Conservation (phyloP, 75 land plant genomes). For the Adiantum capillusveneris region DNA sequence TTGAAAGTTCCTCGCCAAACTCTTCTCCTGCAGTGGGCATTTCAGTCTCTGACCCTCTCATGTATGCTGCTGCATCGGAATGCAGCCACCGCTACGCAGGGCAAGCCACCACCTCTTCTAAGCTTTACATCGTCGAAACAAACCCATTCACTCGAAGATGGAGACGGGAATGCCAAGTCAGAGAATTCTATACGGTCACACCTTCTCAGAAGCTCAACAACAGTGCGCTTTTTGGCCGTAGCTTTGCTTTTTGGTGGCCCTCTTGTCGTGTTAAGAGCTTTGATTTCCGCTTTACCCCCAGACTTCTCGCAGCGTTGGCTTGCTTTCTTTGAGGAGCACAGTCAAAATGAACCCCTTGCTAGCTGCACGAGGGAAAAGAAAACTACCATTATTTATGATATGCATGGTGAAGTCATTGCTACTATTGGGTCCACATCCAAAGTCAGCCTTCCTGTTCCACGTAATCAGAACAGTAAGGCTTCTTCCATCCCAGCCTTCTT, state of each 20-base stretch:
- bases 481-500: slow-evolving; percentile 38
- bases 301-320: slow-evolving; percentile 35
- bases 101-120: too few species aligned
- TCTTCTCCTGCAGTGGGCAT: too few species aligned
- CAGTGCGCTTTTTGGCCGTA: slow-evolving; percentile 14
- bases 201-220: neutral
- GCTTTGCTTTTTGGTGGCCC: slow-evolving; percentile 30
- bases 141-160: too few species aligned
- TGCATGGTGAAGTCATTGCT: slow-evolving; percentile 40
- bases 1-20: too few species aligned
- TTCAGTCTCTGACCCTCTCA: too few species aligned
- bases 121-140: too few species aligned
- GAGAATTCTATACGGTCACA: neutral
- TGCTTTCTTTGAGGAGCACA: slow-evolving; percentile 19
- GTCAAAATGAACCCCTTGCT: neutral
- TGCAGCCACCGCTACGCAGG: too few species aligned
- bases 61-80: too few species aligned
- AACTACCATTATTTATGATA: slow-evolving; percentile 33
- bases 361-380: slow-evolving; percentile 11
- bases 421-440: slow-evolving; percentile 21
- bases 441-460: neutral
- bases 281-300: slow-evolving; percentile 35
- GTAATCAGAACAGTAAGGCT: too few species aligned
- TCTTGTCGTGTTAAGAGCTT: slow-evolving; percentile 12
- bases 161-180: neutral